Conservation (phyloP, 345 rosid species). For the Barbarea vulgaris region DNA sequence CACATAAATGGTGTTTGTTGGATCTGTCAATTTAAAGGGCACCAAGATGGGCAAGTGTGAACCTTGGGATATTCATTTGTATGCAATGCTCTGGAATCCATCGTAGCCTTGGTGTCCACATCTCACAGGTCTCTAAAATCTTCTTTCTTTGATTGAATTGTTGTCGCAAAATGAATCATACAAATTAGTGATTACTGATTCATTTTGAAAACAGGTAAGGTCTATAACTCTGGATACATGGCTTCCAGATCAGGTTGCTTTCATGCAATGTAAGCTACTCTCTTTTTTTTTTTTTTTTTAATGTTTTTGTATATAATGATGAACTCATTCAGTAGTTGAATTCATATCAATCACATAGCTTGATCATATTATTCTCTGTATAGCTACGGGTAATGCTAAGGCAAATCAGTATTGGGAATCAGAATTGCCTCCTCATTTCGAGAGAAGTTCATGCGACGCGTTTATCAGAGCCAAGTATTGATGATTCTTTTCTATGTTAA, state of each 20-base stretch:
- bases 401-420: conserved; percentile 95
- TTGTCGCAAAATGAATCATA: not conserved
- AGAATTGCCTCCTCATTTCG: conserved; percentile 71
- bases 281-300: too few relatives aligned
- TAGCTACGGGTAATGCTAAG: conserved; percentile 85
- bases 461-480: conserved; percentile 88
- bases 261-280: conserved; percentile 70
- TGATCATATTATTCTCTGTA: not conserved
- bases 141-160: not conserved
- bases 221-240: conserved; percentile 96
- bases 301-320: not conserved
- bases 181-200: not conserved
- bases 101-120: conserved; percentile 94
- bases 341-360: not conserved
- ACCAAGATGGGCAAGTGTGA: conserved; percentile 98
- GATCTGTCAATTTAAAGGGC: conserved; percentile 52
- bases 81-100: conserved; percentile 95
- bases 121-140: conserved; percentile 66
- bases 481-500: conserved; percentile 15
- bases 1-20: conserved; percentile 15
- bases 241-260: conserved; percentile 95
- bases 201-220: conserved; percentile 60
- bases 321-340: conserved; percentile 11
- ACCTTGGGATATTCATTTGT: conserved; percentile 96
- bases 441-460: conserved; percentile 69